Base-by-base conservation (phyloP, 805 yeast genomes). In the Kazachstania psychrophila region DNA sequence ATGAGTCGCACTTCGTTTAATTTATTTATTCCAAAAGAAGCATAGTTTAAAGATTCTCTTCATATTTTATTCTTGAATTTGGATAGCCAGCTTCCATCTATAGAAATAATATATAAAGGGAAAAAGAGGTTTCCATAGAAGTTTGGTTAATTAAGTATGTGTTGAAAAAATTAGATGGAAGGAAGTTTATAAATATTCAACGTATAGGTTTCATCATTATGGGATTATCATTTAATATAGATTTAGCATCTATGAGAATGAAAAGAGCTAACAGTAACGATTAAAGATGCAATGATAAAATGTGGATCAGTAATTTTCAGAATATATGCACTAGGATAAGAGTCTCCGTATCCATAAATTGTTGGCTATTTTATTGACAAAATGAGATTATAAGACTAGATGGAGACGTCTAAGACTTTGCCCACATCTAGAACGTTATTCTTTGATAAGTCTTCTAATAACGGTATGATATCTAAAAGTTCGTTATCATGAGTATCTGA, bases 401-500 rank as follows among this genome's bases (percentile, higher is more conserved):
- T 55, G 4, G 62, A 74, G 36, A 86, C 85, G 61, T 89, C 96
- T 50, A 92, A 70, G 31, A 89, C 89, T 45, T 79, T 61, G 25
- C 87, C 77, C 24, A 92, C 94, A 60, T 92, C 95, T 45, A 78
- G 80, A 37, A 92, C 96, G 31, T 69, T 69, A 9, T 68, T 56
- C 45, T 70, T 64, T 6, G 96, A 75, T 39, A 92, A 64, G 57
- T 92, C 97, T 58, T 86, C 85, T 48, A 92, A 68, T 42, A 92
- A 77, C 11, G 97, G 98, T 37, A 92, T 65, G 61, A 92, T 75
- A 61, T 92, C 99, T 43, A 84, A 61, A 51, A 92, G 69, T 68
- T 92, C 99, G 58, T 88, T 88, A 60, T 92, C 99, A 60, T 92
- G 98, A 20, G 92, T 77, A 62, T 92, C 99, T 47, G 95, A 84